phyloP scores from a whole-genome alignment of 1,139 yeast species.

The Meyerozyma sp. region DNA sequence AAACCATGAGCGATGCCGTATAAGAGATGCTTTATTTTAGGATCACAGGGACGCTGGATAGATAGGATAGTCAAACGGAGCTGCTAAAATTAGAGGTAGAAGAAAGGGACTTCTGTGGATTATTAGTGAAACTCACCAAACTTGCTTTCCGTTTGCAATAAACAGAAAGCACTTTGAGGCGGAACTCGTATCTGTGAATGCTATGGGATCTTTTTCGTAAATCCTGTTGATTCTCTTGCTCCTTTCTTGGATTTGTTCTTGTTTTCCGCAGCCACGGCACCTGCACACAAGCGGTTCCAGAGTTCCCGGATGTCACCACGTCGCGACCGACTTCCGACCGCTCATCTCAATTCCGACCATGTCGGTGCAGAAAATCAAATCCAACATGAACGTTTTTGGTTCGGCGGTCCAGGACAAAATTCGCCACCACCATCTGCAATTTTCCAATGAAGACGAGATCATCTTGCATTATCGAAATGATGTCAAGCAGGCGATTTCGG shows the following conservation, averaged over 20 bases:
- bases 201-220: too few species aligned
- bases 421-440: conserved; percentile 14
- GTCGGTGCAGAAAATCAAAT: conserved; percentile 8
- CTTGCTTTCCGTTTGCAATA: too few species aligned
- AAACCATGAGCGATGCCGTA: too few species aligned
- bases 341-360: background rate
- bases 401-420: conserved; percentile 14
- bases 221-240: too few species aligned
- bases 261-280: background rate
- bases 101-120: too few species aligned
- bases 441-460: conserved; percentile 37
- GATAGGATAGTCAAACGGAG: too few species aligned
- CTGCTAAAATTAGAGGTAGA: too few species aligned
- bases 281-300: background rate
- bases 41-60: too few species aligned
- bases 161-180: too few species aligned
- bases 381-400: conserved; percentile 11
- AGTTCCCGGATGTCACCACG: background rate
- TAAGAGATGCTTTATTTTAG: too few species aligned
- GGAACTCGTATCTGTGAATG: too few species aligned
- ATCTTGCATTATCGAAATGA: conserved; percentile 41
- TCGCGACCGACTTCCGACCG: background rate
- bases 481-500: conserved; percentile 34
- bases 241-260: background rate
- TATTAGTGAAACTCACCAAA: too few species aligned